phyloP scores from a whole-genome alignment of 1,139 yeast genomes.

The Candida glucosophila region DNA sequence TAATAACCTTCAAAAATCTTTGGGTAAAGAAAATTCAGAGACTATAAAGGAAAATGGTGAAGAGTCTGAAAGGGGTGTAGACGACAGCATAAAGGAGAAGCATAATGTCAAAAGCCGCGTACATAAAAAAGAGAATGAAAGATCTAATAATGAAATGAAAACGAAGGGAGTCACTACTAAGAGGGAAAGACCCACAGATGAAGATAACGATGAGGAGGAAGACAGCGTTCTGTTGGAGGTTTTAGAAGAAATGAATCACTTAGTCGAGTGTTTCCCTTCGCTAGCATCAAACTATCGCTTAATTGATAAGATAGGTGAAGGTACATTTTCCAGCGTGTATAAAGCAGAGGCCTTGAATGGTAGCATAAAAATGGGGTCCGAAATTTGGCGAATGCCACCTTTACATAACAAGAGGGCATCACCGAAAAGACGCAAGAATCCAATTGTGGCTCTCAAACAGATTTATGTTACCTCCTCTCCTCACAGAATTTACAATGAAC shows the following conservation, averaged over 20 bases:
- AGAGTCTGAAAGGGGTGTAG: too few species aligned
- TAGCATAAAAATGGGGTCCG: conserved; percentile 27
- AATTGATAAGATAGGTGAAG: conserved; percentile 87
- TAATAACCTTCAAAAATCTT: neutral
- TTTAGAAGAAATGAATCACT: conserved; percentile 55
- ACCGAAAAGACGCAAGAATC: conserved; percentile 23
- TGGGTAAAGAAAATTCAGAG: neutral
- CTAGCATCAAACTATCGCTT: conserved; percentile 54
- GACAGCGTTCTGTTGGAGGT: conserved; percentile 44
- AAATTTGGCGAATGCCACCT: conserved; percentile 41
- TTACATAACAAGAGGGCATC: conserved; percentile 16
- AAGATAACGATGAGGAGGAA: conserved; percentile 12
- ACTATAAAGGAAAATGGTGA: too few species aligned
- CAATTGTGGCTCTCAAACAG: conserved; percentile 82
- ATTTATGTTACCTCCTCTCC: conserved; percentile 96
- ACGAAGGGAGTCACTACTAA: too few species aligned
- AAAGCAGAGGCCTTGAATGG: conserved; percentile 69
- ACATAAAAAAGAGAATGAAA: conserved; percentile 1
- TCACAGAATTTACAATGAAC: conserved; percentile 78
- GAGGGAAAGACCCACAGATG: neutral
- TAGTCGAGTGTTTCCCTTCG: conserved; percentile 57
- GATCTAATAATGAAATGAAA: neutral
- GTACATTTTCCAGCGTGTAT: conserved; percentile 87
- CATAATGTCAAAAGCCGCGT: too few species aligned
- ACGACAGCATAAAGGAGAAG: too few species aligned